phyloP scores from a whole-genome alignment of 305 asterid species.

The Fraxinus sp. region DNA sequence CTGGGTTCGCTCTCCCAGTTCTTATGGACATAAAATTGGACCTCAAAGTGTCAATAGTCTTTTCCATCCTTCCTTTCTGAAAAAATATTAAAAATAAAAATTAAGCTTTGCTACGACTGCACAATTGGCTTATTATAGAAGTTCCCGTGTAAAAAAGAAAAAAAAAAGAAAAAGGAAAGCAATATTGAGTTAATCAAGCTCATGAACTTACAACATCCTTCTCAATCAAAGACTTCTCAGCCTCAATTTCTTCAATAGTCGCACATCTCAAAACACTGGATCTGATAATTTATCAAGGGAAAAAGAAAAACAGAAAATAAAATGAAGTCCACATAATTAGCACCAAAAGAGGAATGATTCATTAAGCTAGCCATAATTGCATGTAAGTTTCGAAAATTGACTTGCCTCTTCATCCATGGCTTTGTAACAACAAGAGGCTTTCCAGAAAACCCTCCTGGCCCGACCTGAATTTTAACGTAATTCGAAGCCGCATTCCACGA shows the following conservation, averaged over 20 bases:
- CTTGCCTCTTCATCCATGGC: conserved; percentile 51
- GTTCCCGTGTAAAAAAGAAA: neutral
- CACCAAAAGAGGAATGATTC: neutral
- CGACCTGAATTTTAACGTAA: conserved; percentile 55
- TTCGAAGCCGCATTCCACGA: conserved; percentile 59
- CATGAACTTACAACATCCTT: conserved; percentile 60
- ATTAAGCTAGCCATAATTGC: neutral
- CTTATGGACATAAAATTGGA: conserved; percentile 76
- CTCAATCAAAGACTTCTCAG: conserved; percentile 74
- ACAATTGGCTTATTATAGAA: neutral
- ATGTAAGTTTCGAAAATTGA: conserved; percentile 2
- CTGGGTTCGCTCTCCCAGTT: conserved; percentile 88
- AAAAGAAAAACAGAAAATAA: conserved; percentile 1
- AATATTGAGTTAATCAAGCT: neutral
- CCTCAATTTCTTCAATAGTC: conserved; percentile 85
- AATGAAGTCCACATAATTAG: neutral
- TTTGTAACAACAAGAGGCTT: conserved; percentile 38
- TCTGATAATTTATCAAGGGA: conserved; percentile 41
- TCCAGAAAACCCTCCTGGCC: conserved; percentile 38
- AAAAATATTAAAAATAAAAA: neutral
- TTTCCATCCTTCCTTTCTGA: conserved; percentile 91
- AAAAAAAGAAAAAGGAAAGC: neutral
- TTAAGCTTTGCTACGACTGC: neutral
- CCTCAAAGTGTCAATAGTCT: conserved; percentile 67
- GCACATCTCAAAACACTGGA: conserved; percentile 63